A percentile compares a stretch with the other conserved stretches of the same genome.
These are phyloP conservation scores for Rhododendron ovatum DNA, from an alignment of 148 eudicot species.

Conservation along the genomic window DNA sequence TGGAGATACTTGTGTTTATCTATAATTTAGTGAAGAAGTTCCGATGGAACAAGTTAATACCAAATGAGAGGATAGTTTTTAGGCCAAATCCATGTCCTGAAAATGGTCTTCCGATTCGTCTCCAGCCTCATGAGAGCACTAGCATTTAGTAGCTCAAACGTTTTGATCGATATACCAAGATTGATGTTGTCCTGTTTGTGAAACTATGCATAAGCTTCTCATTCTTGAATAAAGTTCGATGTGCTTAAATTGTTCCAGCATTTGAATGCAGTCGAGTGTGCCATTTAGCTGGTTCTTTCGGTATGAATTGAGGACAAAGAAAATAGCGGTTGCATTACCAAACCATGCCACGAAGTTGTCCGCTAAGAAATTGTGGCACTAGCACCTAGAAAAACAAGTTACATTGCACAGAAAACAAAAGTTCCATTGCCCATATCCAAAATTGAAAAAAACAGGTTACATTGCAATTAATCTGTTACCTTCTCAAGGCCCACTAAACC, in stretches of 20 bases:
- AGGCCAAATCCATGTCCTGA: slow-evolving; percentile 16
- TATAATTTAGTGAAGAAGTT: slow-evolving; percentile 18
- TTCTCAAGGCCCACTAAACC: too few relatives aligned
- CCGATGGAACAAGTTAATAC: slow-evolving; percentile 20
- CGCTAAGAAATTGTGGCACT: too few relatives aligned
- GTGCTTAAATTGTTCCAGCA: background rate
- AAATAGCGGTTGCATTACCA: too few relatives aligned
- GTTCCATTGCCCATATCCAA: too few relatives aligned
- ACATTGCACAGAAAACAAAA: too few relatives aligned
- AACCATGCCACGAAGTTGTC: too few relatives aligned
- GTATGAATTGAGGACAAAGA: too few relatives aligned
- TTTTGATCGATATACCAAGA: background rate
- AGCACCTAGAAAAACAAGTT: too few relatives aligned
- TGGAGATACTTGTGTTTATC: slow-evolving; percentile 21
- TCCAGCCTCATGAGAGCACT: background rate
- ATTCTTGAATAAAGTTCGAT: background rate
- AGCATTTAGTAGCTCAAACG: background rate
- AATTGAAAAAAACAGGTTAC: too few relatives aligned
- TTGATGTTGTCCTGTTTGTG: background rate
- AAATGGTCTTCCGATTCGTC: slow-evolving; percentile 21
- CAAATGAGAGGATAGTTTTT: slow-evolving; percentile 12
- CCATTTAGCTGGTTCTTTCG: too few relatives aligned
- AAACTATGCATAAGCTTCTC: background rate
- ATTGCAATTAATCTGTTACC: too few relatives aligned
- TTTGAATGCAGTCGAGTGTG: background rate